phyloP scores from a whole-genome alignment of 352 stramenopile species.

The Globisporangium splendens region DNA sequence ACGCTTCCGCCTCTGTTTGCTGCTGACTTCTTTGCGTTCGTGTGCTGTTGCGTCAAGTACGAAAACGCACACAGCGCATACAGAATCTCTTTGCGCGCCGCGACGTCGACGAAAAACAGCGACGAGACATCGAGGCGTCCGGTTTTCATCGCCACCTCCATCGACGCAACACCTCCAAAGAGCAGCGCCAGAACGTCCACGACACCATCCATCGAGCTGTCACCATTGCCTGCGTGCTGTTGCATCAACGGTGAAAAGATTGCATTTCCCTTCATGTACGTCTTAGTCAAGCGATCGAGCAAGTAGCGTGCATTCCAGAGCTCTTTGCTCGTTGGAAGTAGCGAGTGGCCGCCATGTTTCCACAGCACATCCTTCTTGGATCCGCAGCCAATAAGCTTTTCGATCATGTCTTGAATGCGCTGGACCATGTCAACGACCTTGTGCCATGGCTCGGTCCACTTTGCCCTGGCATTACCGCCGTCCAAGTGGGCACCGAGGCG shows the following conservation, averaged over 20 bases:
- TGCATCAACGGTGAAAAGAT: constrained; percentile 25
- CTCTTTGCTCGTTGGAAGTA: constrained; percentile 55
- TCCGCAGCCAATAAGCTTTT: constrained; percentile 59
- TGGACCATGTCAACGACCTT: constrained; percentile 66
- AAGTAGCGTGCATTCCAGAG: constrained; percentile 75
- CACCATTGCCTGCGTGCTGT: constrained; percentile 19
- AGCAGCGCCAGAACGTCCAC: constrained; percentile 75
- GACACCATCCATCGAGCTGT: constrained; percentile 23
- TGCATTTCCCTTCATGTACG: constrained; percentile 44
- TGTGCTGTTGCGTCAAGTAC: constrained; percentile 62
- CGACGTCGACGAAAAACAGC: constrained; percentile 69
- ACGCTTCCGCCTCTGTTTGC: not conserved
- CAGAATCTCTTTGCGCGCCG: constrained; percentile 64
- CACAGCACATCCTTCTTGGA: constrained; percentile 85
- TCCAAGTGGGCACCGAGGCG: constrained; percentile 17
- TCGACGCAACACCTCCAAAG: constrained; percentile 65
- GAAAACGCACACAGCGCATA: constrained; percentile 82
- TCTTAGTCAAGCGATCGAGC: constrained; percentile 58
- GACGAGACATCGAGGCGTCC: constrained; percentile 69
- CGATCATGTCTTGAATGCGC: constrained; percentile 68
- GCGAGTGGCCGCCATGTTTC: constrained; percentile 89
- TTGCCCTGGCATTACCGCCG: not conserved
- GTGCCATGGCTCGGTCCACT: constrained; percentile 34
- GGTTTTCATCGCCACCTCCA: constrained; percentile 80
- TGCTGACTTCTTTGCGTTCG: constrained; percentile 16